Percentiles rank a stretch among this genome's conserved stretches.
phyloP scores from a whole-genome alignment of 352 stramenopile species.

The Globisporangium megalacanthum region DNA sequence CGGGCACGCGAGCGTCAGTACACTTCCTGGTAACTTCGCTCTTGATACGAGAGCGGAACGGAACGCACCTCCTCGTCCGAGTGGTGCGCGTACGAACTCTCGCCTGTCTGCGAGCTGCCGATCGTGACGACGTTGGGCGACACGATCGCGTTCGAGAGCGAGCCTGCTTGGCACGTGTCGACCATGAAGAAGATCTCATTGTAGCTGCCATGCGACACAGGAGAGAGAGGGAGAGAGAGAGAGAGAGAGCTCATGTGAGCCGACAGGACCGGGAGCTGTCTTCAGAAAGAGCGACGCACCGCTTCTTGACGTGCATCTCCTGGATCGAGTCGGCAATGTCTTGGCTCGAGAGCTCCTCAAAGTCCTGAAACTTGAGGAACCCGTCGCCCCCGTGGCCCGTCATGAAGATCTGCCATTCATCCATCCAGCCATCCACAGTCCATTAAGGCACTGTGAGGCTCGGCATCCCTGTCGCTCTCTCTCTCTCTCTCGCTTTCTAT shows the following conservation, averaged over 20 bases:
- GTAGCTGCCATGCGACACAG: constrained; percentile 51
- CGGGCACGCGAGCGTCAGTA: too few species aligned
- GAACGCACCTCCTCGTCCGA: constrained; percentile 61
- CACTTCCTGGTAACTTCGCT: not conserved
- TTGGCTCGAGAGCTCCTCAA: constrained; percentile 94
- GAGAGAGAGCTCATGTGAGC: too few species aligned
- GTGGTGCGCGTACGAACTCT: constrained; percentile 96
- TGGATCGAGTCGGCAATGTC: constrained; percentile 92
- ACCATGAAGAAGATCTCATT: constrained; percentile 96
- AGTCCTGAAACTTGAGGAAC: constrained; percentile 99
- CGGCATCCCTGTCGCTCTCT: too few species aligned
- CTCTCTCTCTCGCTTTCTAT: too few species aligned
- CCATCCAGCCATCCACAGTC: constrained; percentile 6
- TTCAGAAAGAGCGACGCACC: constrained; percentile 24
- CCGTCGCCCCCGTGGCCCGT: constrained; percentile 96
- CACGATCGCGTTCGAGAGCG: constrained; percentile 80
- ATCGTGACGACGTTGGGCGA: constrained; percentile 92
- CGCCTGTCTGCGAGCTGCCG: constrained; percentile 84
- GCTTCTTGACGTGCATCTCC: constrained; percentile 92
- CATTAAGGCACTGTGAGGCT: constrained; percentile 34
- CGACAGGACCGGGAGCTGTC: too few species aligned
- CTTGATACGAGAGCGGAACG: not conserved
- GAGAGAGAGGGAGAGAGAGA: too few species aligned
- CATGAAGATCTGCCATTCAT: constrained; percentile 68
- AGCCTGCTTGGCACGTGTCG: constrained; percentile 97